phyloP scores from a whole-genome alignment of 2,329 filamentous ascomycete species.

The Blastomyces parvus region DNA sequence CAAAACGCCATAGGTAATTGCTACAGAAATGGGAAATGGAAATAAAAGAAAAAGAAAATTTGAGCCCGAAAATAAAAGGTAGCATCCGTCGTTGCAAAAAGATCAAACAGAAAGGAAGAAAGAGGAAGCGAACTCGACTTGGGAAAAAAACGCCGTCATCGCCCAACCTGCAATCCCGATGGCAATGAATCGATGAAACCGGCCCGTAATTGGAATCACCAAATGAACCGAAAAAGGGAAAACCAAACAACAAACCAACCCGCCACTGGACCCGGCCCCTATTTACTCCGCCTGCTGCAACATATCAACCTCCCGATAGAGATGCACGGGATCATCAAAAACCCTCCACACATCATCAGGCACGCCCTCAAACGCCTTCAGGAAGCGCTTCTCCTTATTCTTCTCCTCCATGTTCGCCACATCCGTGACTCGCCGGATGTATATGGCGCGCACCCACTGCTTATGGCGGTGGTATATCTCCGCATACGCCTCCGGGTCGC shows the following conservation, averaged over 20 bases:
- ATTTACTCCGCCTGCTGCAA: conserved; percentile 20
- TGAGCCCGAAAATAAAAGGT: no score
- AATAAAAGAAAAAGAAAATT: no score
- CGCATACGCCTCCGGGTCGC: conserved; percentile 82
- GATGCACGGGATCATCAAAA: conserved; percentile 66
- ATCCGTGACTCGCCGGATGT: conserved; percentile 74
- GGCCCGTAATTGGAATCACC: neutral
- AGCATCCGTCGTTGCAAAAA: no score
- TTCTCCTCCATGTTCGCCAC: conserved; percentile 65
- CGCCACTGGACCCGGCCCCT: neutral
- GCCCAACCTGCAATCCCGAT: neutral
- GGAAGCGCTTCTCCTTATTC: conserved; percentile 66
- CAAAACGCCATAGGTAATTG: no score
- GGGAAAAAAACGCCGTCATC: neutral
- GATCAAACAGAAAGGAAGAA: neutral
- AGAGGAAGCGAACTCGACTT: neutral
- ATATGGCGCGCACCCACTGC: conserved; percentile 71
- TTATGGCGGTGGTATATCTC: conserved; percentile 61
- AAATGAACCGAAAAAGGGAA: neutral
- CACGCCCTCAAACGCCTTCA: conserved; percentile 69
- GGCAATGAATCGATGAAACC: neutral
- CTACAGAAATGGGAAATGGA: no score
- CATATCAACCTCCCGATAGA: conserved; percentile 31
- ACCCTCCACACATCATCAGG: conserved; percentile 66
- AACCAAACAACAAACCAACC: neutral